phyloP scores from a whole-genome alignment of 306 rosid species.

The Vigna unguiculata region DNA sequence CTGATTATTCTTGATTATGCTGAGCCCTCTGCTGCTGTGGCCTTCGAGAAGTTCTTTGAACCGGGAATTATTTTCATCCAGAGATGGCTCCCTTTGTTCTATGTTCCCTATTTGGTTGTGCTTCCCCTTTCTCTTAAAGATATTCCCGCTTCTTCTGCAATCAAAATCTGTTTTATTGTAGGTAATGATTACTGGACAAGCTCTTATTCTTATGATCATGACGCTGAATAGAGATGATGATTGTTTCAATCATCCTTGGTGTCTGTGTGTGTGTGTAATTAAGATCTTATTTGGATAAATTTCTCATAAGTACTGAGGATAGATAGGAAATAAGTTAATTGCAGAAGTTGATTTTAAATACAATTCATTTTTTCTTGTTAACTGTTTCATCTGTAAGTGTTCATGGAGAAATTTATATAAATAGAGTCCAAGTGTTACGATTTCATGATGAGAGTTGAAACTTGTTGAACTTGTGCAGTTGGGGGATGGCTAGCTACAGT shows the following conservation, averaged over 20 bases:
- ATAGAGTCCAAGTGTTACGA: neutral
- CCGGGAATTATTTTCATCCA: slow-evolving; percentile 84
- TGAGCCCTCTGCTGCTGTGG: slow-evolving; percentile 60
- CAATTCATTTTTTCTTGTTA: neutral
- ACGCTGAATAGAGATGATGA: neutral
- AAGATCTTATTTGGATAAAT: neutral
- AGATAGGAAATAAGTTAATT: neutral
- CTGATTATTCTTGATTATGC: slow-evolving; percentile 63
- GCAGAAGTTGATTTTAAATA: neutral
- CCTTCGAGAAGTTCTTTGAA: slow-evolving; percentile 69
- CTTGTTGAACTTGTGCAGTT: slow-evolving; percentile 53
- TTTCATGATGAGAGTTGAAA: slow-evolving; percentile 29
- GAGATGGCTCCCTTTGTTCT: slow-evolving; percentile 88
- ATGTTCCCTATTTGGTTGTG: slow-evolving; percentile 82
- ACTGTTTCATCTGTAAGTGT: neutral
- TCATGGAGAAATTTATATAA: neutral
- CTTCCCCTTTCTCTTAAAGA: slow-evolving; percentile 74
- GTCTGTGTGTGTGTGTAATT: neutral
- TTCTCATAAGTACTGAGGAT: neutral
- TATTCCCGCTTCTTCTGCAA: slow-evolving; percentile 74
- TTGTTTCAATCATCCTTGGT: neutral
- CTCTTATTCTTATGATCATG: neutral
- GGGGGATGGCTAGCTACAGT: slow-evolving; percentile 90
- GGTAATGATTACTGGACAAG: slow-evolving; percentile 47
- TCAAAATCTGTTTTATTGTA: slow-evolving; percentile 71